A percentile compares a stretch with the other conserved stretches of the same genome.
phyloP scores from a whole-genome alignment of 768 basidiomycete genomes.

The Serendipita sp. region DNA sequence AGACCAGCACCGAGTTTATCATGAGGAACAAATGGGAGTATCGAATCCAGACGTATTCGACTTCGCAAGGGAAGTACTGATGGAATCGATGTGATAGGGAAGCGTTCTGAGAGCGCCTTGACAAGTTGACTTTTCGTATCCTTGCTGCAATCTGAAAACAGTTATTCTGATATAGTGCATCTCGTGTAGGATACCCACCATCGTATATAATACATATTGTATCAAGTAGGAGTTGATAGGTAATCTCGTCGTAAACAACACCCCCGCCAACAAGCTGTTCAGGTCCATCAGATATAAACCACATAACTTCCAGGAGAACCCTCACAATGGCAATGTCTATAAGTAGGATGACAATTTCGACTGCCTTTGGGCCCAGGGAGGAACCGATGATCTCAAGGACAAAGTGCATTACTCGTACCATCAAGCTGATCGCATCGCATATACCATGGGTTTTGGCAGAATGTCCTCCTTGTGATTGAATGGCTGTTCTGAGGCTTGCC shows the following conservation, averaged over 20 bases:
- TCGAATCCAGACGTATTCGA: not conserved
- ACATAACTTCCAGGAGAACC: not conserved
- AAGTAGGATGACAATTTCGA: not conserved
- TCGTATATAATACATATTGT: not conserved
- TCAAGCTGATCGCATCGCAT: not conserved
- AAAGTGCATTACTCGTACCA: not conserved
- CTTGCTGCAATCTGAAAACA: slow-evolving; percentile 1
- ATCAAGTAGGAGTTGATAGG: not conserved
- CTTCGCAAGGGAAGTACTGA: not conserved
- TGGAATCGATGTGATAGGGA: not conserved
- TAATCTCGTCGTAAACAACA: not conserved
- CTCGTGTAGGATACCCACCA: not conserved
- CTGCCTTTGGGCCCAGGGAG: not conserved
- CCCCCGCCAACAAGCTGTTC: not conserved
- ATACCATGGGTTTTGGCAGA: not conserved
- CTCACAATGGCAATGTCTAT: not conserved
- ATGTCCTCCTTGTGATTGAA: not conserved
- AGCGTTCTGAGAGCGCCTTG: not conserved
- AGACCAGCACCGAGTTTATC: not conserved
- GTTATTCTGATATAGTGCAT: not conserved
- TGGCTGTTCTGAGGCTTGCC: not conserved
- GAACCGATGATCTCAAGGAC: not conserved
- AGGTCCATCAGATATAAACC: not conserved
- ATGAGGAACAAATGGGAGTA: not conserved
- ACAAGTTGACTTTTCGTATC: not conserved